Evolutionary conservation across 371 early-diverging fungal genomes (phyloP).

Genomic region (Mortierella sp.): DNA sequence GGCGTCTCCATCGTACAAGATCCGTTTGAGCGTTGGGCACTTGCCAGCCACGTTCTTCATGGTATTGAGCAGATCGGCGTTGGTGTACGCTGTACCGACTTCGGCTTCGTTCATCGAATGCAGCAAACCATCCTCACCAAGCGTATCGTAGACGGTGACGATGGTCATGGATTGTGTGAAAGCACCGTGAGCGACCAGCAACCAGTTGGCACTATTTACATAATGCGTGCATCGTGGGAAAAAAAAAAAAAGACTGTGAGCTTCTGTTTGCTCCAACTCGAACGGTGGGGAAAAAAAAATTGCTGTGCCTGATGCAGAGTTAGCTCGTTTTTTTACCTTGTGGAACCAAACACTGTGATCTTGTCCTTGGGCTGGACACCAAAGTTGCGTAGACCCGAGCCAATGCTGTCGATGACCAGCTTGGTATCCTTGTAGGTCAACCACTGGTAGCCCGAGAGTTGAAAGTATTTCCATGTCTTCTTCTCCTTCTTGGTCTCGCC

Average conservation of each 20-base stretch:
- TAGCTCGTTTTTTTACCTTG: no score
- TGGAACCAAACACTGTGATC: conserved; percentile 77
- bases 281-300: background rate
- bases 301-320: no score
- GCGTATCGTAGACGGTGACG: conserved; percentile 88
- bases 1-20: conserved; percentile 82
- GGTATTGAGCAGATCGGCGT: conserved; percentile 78
- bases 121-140: conserved; percentile 87
- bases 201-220: conserved; percentile 70
- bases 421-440: conserved; percentile 70
- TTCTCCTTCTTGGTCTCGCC: conserved; percentile 69
- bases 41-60: conserved; percentile 65
- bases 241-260: conserved; percentile 1
- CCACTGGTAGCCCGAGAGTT: conserved; percentile 74
- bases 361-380: conserved; percentile 70
- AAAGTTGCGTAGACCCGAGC: conserved; percentile 70
- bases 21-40: conserved; percentile 69
- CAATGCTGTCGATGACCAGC: conserved; percentile 58
- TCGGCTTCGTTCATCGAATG: conserved; percentile 88
- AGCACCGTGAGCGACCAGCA: conserved; percentile 70
- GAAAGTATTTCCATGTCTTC: conserved; percentile 83
- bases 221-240: background rate
- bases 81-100: conserved; percentile 80
- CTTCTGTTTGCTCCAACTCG: no score
- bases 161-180: conserved; percentile 78